These are phyloP conservation scores for Pythium aristosporum DNA, from an alignment of 352 stramenopile genomes.

Conservation along the genomic window DNA sequence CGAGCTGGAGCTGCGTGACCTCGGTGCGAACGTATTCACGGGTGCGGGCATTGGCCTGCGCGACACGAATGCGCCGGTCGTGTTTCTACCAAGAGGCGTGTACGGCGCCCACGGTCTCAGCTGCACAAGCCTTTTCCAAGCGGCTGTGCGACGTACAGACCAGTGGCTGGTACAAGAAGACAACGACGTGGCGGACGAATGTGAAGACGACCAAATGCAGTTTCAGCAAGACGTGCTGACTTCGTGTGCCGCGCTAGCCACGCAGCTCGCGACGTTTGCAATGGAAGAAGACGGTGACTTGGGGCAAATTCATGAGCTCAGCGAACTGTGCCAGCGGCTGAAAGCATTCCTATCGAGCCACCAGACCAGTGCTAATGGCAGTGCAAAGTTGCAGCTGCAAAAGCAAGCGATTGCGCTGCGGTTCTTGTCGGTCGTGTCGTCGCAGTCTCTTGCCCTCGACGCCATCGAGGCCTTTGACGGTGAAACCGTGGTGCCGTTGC, in stretches of 20 bases:
- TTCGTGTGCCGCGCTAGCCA: conserved; percentile 10
- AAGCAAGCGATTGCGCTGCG: conserved; percentile 24
- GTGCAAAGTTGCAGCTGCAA: conserved; percentile 10
- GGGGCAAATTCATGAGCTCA: conserved; percentile 15
- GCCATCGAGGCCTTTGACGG: conserved; percentile 22
- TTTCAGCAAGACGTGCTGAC: conserved; percentile 20
- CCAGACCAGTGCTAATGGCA: neutral
- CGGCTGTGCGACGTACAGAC: conserved; percentile 4
- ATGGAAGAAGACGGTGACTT: conserved; percentile 27
- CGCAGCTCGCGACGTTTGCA: conserved; percentile 22
- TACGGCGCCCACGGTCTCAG: conserved; percentile 18
- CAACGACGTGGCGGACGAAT: neutral
- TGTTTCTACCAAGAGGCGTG: conserved; percentile 18
- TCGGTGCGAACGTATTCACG: conserved; percentile 20
- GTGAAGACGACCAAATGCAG: conserved; percentile 27
- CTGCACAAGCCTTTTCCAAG: conserved; percentile 7
- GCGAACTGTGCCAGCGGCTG: conserved; percentile 18
- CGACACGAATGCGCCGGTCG: neutral
- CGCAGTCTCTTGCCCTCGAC: conserved; percentile 18
- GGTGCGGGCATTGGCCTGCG: conserved; percentile 9
- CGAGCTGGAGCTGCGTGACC: conserved; percentile 18
- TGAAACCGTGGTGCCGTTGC: conserved; percentile 13
- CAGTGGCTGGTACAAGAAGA: conserved; percentile 12
- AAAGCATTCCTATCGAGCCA: conserved; percentile 12
- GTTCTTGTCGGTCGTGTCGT: conserved; percentile 23